Evolutionary conservation across 805 yeast species (phyloP), one percentile per base, ranked within the genome.

Genomic region (Hermanozyma aechmeae): DNA sequence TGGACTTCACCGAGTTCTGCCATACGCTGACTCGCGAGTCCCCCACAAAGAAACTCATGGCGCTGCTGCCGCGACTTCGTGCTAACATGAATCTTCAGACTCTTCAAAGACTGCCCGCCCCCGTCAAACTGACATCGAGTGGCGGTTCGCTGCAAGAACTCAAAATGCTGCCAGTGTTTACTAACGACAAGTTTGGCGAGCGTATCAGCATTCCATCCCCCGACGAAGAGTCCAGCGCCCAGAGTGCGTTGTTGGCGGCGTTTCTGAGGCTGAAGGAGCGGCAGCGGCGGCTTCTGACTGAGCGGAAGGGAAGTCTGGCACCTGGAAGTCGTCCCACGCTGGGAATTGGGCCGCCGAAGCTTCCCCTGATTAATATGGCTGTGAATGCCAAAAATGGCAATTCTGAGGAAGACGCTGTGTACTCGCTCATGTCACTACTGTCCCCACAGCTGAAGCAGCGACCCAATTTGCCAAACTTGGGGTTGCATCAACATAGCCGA

Each of bases 391-490:
- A 29, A 16, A 38, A 49, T 35, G 48, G 51, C 37, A 47, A 52
- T 27, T 39, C 43, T 9, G 78, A 72, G 37, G 71, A 71, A 40
- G 77, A 71, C 27, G 78, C 78, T 5, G 65, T 72, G 8, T 52
- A 65, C 43, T 69, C 76, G 14, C 53, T 72, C 29, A 72, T 72
- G 64, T 67, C 75, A 22, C 53, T 72, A 23, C 61, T 77, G 6
- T 68, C 76, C 1, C 77, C 78, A 3, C 65, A 58, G 39, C 30
- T 53, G 12, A 38, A 43, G 23, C 55, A 53, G 27, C 11, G 21
- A 18, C 21, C 21, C 21, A 18, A 18, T 8, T 8, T 11, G 11
- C 21, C 39, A 11, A 57, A 53, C 35, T 46, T 53, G 25, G 51
- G 54, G 39, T 56, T 34, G 18, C 54, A 43, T 15, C 10, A 11